Evolutionary conservation across 2,329 filamentous ascomycete species (phyloP).

Genomic region (Alternaria angustiovoidea): DNA sequence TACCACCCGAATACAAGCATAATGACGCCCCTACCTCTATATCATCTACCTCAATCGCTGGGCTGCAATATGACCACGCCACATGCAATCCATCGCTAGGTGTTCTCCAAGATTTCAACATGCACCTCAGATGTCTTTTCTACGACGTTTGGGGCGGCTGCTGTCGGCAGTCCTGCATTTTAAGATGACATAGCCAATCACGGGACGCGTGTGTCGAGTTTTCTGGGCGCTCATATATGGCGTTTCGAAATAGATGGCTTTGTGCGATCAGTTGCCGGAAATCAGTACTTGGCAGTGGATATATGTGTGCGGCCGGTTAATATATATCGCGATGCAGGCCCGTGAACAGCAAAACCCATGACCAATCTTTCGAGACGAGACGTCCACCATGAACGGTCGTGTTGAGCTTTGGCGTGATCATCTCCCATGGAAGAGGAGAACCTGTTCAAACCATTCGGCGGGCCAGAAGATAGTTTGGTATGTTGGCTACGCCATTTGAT

Average conservation of each 20-base stretch:
- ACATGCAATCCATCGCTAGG: slow-evolving; percentile 17
- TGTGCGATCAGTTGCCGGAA: slow-evolving; percentile 9
- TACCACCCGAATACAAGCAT: slow-evolving; percentile 1
- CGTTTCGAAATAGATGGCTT: slow-evolving; percentile 23
- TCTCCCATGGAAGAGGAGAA: too few relatives aligned
- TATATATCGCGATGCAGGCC: slow-evolving; percentile 22
- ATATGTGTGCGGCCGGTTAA: slow-evolving; percentile 22
- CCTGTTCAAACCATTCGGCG: too few relatives aligned
- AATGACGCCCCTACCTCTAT: slow-evolving; percentile 4
- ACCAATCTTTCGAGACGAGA: slow-evolving; percentile 14
- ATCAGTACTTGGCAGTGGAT: slow-evolving; percentile 16
- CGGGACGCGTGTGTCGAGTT: not conserved
- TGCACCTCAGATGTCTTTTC: slow-evolving; percentile 18
- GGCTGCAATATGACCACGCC: slow-evolving; percentile 19
- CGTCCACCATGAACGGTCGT: not conserved
- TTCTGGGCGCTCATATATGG: slow-evolving; percentile 11
- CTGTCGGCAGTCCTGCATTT: slow-evolving; percentile 2
- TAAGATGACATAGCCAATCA: not conserved
- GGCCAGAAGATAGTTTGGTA: too few relatives aligned
- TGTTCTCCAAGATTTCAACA: slow-evolving; percentile 9
- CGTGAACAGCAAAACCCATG: slow-evolving; percentile 18
- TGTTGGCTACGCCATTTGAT: too few relatives aligned
- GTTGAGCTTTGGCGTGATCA: not conserved
- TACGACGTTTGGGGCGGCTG: not conserved
- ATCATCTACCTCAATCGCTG: slow-evolving; percentile 13